Evolutionary conservation across 805 yeast genomes (phyloP).

Genomic region (Starmerella asiatica): DNA sequence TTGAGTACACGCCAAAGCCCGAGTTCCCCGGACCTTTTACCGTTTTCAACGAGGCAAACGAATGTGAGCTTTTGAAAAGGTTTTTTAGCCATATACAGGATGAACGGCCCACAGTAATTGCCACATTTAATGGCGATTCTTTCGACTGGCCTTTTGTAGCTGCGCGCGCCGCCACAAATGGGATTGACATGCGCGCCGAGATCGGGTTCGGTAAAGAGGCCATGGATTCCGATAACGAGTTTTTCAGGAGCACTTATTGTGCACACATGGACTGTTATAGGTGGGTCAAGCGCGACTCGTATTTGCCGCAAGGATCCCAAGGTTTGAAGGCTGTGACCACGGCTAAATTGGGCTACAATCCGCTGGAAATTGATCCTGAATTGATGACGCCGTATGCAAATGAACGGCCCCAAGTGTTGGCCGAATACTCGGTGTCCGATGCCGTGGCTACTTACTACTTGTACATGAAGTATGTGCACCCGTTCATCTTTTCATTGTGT

Average conservation of each 20-base stretch:
- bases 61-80: slow-evolving; percentile 53
- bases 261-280: slow-evolving; percentile 94
- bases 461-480: slow-evolving; percentile 93
- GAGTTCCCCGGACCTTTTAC: slow-evolving; percentile 86
- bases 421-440: slow-evolving; percentile 97
- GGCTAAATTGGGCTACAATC: slow-evolving; percentile 88
- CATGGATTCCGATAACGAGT: slow-evolving; percentile 86
- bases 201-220: slow-evolving; percentile 96
- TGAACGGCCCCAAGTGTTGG: slow-evolving; percentile 78
- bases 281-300: slow-evolving; percentile 97
- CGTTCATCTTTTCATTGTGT: slow-evolving; percentile 88
- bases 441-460: slow-evolving; percentile 97
- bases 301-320: slow-evolving; percentile 95
- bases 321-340: slow-evolving; percentile 97
- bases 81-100: slow-evolving; percentile 89
- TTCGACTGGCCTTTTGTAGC: slow-evolving; percentile 99
- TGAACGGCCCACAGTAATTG: slow-evolving; percentile 86
- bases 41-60: slow-evolving; percentile 80
- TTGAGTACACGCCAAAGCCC: slow-evolving; percentile 94
- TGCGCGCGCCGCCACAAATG: slow-evolving; percentile 70
- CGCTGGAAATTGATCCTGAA: slow-evolving; percentile 93
- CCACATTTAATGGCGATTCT: slow-evolving; percentile 95
- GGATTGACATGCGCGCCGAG: slow-evolving; percentile 75
- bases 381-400: slow-evolving; percentile 95
- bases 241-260: slow-evolving; percentile 83